phyloP scores from a whole-genome alignment of 2,329 filamentous ascomycete species.

The Neopestalotiopsis sp. region DNA sequence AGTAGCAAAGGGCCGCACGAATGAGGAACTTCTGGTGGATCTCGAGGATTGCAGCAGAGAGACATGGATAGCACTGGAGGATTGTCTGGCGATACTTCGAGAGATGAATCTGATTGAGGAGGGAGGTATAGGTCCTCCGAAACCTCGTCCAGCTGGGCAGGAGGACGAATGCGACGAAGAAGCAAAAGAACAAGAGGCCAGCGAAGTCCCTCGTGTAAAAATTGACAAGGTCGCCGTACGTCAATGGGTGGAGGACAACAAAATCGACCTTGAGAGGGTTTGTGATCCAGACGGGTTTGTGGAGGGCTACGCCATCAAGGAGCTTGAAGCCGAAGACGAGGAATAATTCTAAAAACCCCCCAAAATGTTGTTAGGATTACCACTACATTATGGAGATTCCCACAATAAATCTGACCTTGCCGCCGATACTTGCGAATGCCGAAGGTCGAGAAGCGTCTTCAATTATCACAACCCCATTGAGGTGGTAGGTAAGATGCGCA shows the following conservation, averaged over 20 bases:
- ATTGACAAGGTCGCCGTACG: constrained; percentile 64
- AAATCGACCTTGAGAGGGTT: constrained; percentile 66
- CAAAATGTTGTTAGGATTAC: not conserved
- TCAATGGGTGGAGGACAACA: constrained; percentile 69
- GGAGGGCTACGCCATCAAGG: constrained; percentile 65
- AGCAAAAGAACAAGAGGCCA: constrained; percentile 35
- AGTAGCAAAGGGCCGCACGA: constrained; percentile 19
- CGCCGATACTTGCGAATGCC: not conserved
- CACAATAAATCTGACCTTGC: not conserved
- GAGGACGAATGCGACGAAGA: constrained; percentile 25
- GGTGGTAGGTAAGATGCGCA: too few species aligned
- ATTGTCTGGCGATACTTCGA: constrained; percentile 78
- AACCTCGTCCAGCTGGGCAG: constrained; percentile 28
- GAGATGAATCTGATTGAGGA: constrained; percentile 78
- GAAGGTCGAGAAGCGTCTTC: not conserved
- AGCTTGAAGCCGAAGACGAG: constrained; percentile 39
- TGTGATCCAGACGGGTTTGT: constrained; percentile 80
- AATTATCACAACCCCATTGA: too few species aligned
- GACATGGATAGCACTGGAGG: constrained; percentile 86
- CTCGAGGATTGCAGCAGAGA: constrained; percentile 74
- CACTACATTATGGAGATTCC: too few species aligned
- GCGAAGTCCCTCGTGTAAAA: constrained; percentile 50
- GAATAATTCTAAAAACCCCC: constrained; percentile 29
- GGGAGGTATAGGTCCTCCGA: constrained; percentile 53
- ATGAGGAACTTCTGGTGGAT: constrained; percentile 59